Evolutionary conservation across 2,329 filamentous ascomycete species (phyloP).

Genomic region (Xylaria polymorpha): DNA sequence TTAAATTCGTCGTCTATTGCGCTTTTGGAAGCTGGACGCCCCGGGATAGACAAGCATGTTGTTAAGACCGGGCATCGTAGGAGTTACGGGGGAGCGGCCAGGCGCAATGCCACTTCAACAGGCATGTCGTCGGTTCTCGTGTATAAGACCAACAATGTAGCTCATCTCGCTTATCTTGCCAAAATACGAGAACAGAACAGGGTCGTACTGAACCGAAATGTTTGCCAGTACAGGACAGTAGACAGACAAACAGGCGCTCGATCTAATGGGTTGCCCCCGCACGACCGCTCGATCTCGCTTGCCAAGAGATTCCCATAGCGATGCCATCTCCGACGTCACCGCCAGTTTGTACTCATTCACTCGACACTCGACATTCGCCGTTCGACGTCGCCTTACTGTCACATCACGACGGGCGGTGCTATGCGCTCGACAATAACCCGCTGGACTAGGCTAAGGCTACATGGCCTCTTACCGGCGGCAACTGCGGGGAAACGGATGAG

Average conservation of each 20-base stretch:
- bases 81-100: background rate
- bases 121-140: background rate
- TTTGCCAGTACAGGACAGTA: background rate
- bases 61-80: background rate
- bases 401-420: background rate
- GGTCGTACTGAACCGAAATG: constrained; percentile 5
- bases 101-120: background rate
- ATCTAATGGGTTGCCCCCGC: constrained; percentile 21
- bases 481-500: constrained; percentile 1
- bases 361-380: no score
- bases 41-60: background rate
- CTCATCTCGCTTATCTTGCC: constrained; percentile 29
- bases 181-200: constrained; percentile 16
- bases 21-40: background rate
- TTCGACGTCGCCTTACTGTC: background rate
- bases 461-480: background rate
- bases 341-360: no score
- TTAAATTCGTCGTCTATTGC: background rate
- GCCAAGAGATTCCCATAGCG: background rate
- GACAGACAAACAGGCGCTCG: background rate
- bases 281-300: constrained; percentile 9
- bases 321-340: constrained; percentile 7
- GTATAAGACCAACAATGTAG: constrained; percentile 5
- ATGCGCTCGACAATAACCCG: background rate
- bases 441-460: background rate